Percentiles rank a stretch among this genome's conserved stretches.
Conservation (phyloP, 768 basidiomycete genomes). For the Lanmaoa rubissima region DNA sequence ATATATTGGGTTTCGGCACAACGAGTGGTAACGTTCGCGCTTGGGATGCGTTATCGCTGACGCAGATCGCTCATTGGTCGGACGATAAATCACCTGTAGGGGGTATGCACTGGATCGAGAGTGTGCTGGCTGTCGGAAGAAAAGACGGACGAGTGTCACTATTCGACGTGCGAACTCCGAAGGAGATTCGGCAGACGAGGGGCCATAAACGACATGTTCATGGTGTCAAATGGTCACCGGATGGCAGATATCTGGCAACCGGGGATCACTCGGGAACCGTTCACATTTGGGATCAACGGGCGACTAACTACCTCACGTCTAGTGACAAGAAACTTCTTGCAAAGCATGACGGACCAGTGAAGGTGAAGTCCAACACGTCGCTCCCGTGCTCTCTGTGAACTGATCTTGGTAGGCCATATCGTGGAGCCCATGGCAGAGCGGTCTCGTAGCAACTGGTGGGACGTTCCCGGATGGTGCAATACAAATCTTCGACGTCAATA, state of each 20-base stretch:
- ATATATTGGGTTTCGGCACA: too few relatives aligned
- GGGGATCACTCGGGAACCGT: constrained; percentile 42
- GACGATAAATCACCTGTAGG: constrained; percentile 35
- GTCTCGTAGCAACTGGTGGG: constrained; percentile 65
- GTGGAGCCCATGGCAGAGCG: constrained; percentile 74
- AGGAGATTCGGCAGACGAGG: constrained; percentile 27
- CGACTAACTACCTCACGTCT: constrained; percentile 31
- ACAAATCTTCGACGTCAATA: constrained; percentile 48
- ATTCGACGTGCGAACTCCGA: constrained; percentile 36
- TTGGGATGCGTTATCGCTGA: constrained; percentile 45
- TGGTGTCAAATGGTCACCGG: constrained; percentile 41
- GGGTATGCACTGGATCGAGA: constrained; percentile 40
- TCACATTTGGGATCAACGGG: constrained; percentile 44
- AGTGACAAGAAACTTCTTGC: constrained; percentile 37
- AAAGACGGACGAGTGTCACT: constrained; percentile 38
- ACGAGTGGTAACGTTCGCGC: constrained; percentile 49
- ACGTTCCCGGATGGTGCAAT: constrained; percentile 59
- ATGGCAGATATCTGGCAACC: constrained; percentile 40
- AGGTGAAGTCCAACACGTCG: constrained; percentile 28
- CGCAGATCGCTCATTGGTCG: constrained; percentile 34
- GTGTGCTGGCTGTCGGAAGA: constrained; percentile 39
- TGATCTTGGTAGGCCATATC: constrained; percentile 52
- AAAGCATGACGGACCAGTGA: constrained; percentile 44
- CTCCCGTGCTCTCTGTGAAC: not conserved
- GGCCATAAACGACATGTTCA: constrained; percentile 37